Evolutionary conservation across 192 early-diverging fungal genomes (phyloP).

Genomic region (Linnemannia zychae): DNA sequence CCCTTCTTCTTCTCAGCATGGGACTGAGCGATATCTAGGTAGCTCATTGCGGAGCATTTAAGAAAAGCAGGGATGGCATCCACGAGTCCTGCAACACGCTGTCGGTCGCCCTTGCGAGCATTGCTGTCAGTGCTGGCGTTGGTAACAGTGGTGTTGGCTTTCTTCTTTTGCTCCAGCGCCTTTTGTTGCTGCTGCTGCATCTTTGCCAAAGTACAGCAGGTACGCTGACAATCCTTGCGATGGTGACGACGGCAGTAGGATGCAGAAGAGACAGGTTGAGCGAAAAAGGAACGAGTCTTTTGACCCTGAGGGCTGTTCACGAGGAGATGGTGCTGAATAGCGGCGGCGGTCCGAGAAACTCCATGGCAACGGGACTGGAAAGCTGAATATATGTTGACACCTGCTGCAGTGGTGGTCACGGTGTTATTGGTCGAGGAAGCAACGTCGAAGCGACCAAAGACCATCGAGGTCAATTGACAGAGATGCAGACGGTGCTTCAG

Average conservation of each 20-base stretch:
- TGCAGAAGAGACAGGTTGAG: constrained; percentile 39
- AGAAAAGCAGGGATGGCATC: constrained; percentile 67
- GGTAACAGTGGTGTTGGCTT: constrained; percentile 6
- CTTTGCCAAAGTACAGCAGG: constrained; percentile 53
- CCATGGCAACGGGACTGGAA: constrained; percentile 41
- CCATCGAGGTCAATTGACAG: constrained; percentile 66
- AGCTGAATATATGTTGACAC: constrained; percentile 45
- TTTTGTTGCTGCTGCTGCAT: constrained; percentile 42
- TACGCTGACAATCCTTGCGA: constrained; percentile 55
- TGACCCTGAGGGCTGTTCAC: constrained; percentile 30
- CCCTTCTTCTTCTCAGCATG: constrained; percentile 26
- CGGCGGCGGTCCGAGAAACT: constrained; percentile 22
- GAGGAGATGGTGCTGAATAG: constrained; percentile 26
- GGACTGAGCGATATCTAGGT: constrained; percentile 46
- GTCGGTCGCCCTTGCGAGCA: constrained; percentile 15
- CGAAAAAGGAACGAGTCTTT: constrained; percentile 47
- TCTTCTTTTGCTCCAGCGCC: constrained; percentile 48
- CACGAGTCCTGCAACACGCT: constrained; percentile 55
- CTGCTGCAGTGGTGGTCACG: constrained; percentile 8
- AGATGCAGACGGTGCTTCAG: constrained; percentile 67
- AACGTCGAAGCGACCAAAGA: constrained; percentile 71
- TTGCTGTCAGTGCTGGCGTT: constrained; percentile 9
- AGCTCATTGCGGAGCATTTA: constrained; percentile 62
- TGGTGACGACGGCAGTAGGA: constrained; percentile 63
- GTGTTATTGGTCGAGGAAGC: constrained; percentile 46